These are phyloP conservation scores for Durotheca rogersii DNA, from an alignment of 495 filamentous ascomycete species.

Conservation along the genomic window DNA sequence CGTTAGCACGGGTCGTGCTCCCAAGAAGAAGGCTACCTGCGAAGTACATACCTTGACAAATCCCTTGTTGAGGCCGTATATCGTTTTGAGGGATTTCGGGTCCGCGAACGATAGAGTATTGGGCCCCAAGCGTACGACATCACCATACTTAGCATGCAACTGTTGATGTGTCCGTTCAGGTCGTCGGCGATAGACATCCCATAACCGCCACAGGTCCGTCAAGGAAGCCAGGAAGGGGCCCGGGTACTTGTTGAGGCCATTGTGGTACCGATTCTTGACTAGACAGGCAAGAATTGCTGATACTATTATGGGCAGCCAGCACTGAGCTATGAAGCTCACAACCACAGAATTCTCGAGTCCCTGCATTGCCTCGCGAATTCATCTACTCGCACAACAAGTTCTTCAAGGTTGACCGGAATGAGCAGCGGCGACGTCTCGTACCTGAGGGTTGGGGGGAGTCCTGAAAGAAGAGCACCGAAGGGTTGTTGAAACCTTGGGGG, in stretches of 20 bases:
- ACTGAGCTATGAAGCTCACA: slow-evolving; percentile 41
- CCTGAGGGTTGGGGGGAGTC: not conserved
- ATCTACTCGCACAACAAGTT: slow-evolving; percentile 11
- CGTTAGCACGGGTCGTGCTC: slow-evolving; percentile 22
- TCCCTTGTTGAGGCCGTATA: slow-evolving; percentile 83
- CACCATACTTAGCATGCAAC: slow-evolving; percentile 70
- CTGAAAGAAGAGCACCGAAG: slow-evolving; percentile 8
- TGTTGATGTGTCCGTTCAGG: slow-evolving; percentile 65
- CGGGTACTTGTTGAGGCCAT: slow-evolving; percentile 63
- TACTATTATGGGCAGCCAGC: slow-evolving; percentile 50
- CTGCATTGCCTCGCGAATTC: slow-evolving; percentile 17
- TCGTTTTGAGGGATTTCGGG: slow-evolving; percentile 66
- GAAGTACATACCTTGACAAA: slow-evolving; percentile 62
- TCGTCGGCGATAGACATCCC: slow-evolving; percentile 60
- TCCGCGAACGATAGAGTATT: slow-evolving; percentile 66
- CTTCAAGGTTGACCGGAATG: not conserved
- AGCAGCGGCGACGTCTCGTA: not conserved
- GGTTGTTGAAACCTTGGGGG: slow-evolving; percentile 22
- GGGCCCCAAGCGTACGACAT: slow-evolving; percentile 69
- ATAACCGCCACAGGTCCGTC: slow-evolving; percentile 69
- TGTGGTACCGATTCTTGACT: slow-evolving; percentile 57
- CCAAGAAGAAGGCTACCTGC: not conserved
- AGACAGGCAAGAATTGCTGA: slow-evolving; percentile 44
- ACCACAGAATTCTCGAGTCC: slow-evolving; percentile 28
- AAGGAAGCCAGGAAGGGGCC: slow-evolving; percentile 67